Conservation (phyloP, 176 grass and related monocot species). For the Puccinellia tenuiflora region DNA sequence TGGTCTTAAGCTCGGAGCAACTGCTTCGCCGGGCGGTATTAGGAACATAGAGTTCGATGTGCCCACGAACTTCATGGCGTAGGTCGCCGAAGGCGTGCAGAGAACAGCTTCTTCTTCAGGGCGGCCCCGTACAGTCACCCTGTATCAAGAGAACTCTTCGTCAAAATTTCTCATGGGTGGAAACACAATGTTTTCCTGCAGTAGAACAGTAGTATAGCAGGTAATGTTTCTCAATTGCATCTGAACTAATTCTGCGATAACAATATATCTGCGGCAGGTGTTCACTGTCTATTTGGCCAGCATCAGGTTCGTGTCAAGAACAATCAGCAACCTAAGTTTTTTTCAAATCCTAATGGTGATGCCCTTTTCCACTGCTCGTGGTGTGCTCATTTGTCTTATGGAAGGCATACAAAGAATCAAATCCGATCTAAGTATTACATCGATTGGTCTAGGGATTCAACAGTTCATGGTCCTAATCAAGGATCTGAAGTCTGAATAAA, state of each 20-base stretch:
- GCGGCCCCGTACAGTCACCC: constrained; percentile 55
- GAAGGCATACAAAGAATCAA: neutral
- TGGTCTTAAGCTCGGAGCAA: neutral
- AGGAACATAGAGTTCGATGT: constrained; percentile 82
- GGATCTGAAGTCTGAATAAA: neutral
- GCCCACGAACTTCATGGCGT: constrained; percentile 92
- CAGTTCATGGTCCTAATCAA: neutral
- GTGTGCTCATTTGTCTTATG: neutral
- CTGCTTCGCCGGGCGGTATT: constrained; percentile 50
- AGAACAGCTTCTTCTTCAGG: constrained; percentile 83
- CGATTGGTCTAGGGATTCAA: neutral
- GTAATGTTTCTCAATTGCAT: neutral
- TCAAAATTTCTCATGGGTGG: neutral
- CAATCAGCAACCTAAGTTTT: neutral
- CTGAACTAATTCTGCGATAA: neutral
- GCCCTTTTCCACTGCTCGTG: neutral
- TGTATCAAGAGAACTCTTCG: constrained; percentile 1
- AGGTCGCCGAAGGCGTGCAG: constrained; percentile 77
- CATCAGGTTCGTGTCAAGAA: neutral
- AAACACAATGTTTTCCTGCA: neutral
- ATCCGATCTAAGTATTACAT: neutral
- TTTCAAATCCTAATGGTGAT: neutral
- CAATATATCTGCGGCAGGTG: neutral
- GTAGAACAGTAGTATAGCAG: neutral
- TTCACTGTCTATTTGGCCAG: neutral